Percentiles rank a stretch among this genome's conserved stretches.
These are phyloP conservation scores for Geoglossum cookeanum DNA, from an alignment of 2,329 filamentous ascomycete species.

Conservation along the genomic window DNA sequence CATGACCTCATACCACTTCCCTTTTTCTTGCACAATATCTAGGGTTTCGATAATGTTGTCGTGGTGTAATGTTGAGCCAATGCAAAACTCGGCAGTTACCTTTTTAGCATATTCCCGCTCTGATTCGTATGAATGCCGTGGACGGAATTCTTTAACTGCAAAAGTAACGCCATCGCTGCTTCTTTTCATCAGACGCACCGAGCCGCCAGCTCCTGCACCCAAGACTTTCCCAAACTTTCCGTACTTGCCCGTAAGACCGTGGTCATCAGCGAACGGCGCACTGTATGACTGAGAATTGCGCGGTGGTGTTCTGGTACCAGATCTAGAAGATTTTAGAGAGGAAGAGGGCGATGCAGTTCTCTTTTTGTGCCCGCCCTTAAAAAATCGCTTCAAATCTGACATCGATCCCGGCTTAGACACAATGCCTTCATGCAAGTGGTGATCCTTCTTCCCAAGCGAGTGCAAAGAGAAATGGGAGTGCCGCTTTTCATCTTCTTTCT, in stretches of 20 bases:
- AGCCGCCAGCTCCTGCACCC: constrained; percentile 84
- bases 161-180: constrained; percentile 86
- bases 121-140: constrained; percentile 79
- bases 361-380: constrained; percentile 58
- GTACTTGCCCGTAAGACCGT: constrained; percentile 77
- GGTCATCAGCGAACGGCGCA: constrained; percentile 85
- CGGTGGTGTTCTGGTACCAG: constrained; percentile 30
- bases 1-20: constrained; percentile 96
- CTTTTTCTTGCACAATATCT: constrained; percentile 87
- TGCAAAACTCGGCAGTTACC: constrained; percentile 93
- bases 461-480: constrained; percentile 10
- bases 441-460: constrained; percentile 25
- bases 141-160: constrained; percentile 91
- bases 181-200: constrained; percentile 83
- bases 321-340: constrained; percentile 32
- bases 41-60: constrained; percentile 97
- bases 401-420: constrained; percentile 54
- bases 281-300: constrained; percentile 23
- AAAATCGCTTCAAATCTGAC: constrained; percentile 91
- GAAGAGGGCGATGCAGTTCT: constrained; percentile 43
- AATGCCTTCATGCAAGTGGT: constrained; percentile 24
- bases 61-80: constrained; percentile 89
- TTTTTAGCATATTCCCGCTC: constrained; percentile 97
- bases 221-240: constrained; percentile 90
- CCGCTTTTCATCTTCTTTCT: constrained; percentile 28